Base-by-base conservation (phyloP, 306 rosid genomes). In the barrel medic (Medicago truncatula) region DNA sequence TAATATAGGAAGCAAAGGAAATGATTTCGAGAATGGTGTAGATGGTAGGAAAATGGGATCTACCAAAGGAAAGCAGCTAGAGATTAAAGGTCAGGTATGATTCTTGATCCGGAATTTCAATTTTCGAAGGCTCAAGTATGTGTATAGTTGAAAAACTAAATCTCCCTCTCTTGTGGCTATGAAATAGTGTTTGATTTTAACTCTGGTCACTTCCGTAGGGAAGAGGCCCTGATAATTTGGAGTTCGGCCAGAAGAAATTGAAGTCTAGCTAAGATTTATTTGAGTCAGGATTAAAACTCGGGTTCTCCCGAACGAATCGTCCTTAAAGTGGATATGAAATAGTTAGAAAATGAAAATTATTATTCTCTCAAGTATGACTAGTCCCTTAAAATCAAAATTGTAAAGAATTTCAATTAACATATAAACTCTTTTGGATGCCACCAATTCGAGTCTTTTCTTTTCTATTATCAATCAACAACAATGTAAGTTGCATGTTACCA, bases 11-110 rank as follows among this genome's bases (percentile, higher is more conserved):
- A 82, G 74, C 72, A 91, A 82, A 80, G 85, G 79, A 61, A 80
- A 68, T 83, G 96, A 87, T 38, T 73, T 70, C 62, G 98, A 89
- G 73, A 86, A 64, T 83, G 85, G 80, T 60, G 77, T 82, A 25
- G 86, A 75, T 17, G 41, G 76, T 71, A 89, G 83, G 84, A 88
- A 85, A 79, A 57, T 75, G 49, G 85, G 83, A 59, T 64, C 79
- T 28, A 50, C 70, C 1, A 93, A 87, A 89, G 90, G 89, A 67
- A 91, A 84, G 87, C 86, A 84, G 67, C 83, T 60, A 34, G 96
- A 91, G 85, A 86, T 62, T 69, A 86, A 88, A 86, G 92, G 84
- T 85, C 90, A 91, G 97, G 98, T 93, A 91, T 52, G 80, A 83
- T 74, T 83, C 59, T 74, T 70, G 53, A 71, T 61, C 15, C 40